Evolutionary conservation across 768 basidiomycete species (phyloP).

Genomic region (Boletus fagicola): DNA sequence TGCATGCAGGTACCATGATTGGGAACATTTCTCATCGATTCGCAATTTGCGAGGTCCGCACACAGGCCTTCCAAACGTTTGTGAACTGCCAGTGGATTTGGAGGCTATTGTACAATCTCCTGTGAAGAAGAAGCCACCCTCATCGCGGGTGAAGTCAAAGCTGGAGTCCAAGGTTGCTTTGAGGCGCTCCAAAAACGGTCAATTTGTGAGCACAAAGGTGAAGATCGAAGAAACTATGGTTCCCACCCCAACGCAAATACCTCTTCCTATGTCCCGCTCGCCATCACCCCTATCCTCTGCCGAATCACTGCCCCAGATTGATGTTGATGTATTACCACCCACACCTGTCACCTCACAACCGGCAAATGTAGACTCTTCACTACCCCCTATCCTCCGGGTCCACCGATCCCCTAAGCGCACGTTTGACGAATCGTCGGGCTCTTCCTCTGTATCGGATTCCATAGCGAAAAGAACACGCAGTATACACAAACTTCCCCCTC

Average conservation of each 20-base stretch:
- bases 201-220: constrained; percentile 21
- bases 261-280: constrained; percentile 40
- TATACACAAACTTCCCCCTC: constrained; percentile 24
- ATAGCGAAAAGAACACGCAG: constrained; percentile 37
- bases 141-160: constrained; percentile 32
- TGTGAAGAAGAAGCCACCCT: constrained; percentile 36
- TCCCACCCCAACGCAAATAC: constrained; percentile 33
- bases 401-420: constrained; percentile 57
- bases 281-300: constrained; percentile 34
- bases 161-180: constrained; percentile 16
- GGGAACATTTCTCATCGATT: constrained; percentile 95
- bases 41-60: constrained; percentile 85
- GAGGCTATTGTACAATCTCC: constrained; percentile 32
- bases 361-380: constrained; percentile 10
- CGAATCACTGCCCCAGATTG: constrained; percentile 24
- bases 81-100: constrained; percentile 44
- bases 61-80: constrained; percentile 63
- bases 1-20: constrained; percentile 73
- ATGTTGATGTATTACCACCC: constrained; percentile 30
- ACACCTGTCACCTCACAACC: constrained; percentile 25
- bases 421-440: constrained; percentile 55
- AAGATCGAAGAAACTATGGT: constrained; percentile 22
- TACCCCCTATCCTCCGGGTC: constrained; percentile 30
- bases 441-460: constrained; percentile 37
- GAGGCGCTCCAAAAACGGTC: constrained; percentile 24